These are phyloP conservation scores for Saussurea involucrata DNA, from an alignment of 129 eudicot genomes.

Conservation along the genomic window DNA sequence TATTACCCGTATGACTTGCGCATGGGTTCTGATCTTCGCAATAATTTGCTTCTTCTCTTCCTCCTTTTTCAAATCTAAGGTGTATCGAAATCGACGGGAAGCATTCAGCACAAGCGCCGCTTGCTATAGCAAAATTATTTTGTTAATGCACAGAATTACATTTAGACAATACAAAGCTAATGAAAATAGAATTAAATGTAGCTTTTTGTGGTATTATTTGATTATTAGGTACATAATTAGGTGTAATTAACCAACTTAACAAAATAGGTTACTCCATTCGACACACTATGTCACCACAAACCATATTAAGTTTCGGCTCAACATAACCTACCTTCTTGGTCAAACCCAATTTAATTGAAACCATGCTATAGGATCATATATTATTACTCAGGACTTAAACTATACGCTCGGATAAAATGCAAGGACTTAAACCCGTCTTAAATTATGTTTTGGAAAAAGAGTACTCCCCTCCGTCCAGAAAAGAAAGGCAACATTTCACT, in stretches of 20 bases:
- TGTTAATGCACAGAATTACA: slow-evolving; percentile 12
- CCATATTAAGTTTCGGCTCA: slow-evolving; percentile 8
- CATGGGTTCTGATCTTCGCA: slow-evolving; percentile 85
- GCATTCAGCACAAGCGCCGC: slow-evolving; percentile 98
- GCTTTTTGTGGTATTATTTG: background rate
- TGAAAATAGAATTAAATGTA: background rate
- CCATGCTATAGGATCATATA: background rate
- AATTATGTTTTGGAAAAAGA: background rate
- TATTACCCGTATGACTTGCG: slow-evolving; percentile 83
- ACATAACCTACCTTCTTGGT: slow-evolving; percentile 8
- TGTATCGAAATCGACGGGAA: slow-evolving; percentile 92
- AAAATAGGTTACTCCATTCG: background rate
- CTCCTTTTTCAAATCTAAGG: slow-evolving; percentile 88
- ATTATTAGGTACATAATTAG: slow-evolving; percentile 2
- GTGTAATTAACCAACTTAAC: slow-evolving; percentile 1
- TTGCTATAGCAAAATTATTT: slow-evolving; percentile 50
- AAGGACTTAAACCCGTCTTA: background rate
- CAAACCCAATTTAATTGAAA: slow-evolving; percentile 5
- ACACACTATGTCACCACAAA: slow-evolving; percentile 4
- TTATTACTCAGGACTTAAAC: background rate
- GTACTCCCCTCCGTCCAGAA: background rate
- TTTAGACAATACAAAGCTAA: background rate
- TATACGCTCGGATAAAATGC: background rate
- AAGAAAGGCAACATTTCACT: slow-evolving; percentile 13
- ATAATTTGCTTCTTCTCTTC: slow-evolving; percentile 84